A percentile compares a stretch with the other conserved stretches of the same genome.
Evolutionary conservation across 2,329 filamentous ascomycete genomes (phyloP).

Genomic region (Fusarium sp.): DNA sequence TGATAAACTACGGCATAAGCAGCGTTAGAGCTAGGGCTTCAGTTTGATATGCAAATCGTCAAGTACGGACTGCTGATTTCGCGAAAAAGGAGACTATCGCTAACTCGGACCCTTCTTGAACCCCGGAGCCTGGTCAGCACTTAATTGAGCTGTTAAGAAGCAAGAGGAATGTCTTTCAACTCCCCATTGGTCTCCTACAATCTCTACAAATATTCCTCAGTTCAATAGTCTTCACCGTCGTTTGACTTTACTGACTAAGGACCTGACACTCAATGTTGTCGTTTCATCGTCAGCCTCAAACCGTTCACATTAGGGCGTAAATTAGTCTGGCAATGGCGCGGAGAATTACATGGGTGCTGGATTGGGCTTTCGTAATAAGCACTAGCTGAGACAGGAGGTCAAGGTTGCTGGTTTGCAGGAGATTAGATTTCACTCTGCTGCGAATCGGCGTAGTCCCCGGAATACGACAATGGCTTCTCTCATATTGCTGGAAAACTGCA

Average conservation of each 20-base stretch:
- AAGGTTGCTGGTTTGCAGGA: constrained; percentile 4
- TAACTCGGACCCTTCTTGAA: not conserved
- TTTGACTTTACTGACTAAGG: constrained; percentile 9
- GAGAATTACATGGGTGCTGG: constrained; percentile 47
- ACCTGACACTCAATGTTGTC: constrained; percentile 3
- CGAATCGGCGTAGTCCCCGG: constrained; percentile 8
- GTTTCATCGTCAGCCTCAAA: constrained; percentile 33
- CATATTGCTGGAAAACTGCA: not conserved
- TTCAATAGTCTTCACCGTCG: not conserved
- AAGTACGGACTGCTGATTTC: not conserved
- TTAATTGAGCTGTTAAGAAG: not conserved
- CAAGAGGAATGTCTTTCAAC: not conserved
- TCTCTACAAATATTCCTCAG: not conserved
- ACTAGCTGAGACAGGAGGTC: constrained; percentile 13
- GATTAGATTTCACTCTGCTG: constrained; percentile 1
- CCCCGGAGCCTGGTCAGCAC: not conserved
- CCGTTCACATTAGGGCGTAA: constrained; percentile 6
- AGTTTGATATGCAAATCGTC: not conserved
- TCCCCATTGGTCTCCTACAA: not conserved
- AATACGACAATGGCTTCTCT: constrained; percentile 14
- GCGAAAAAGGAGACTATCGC: not conserved
- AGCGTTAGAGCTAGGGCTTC: not conserved
- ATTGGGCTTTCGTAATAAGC: constrained; percentile 15
- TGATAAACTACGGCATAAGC: not conserved
- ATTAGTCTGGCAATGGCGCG: constrained; percentile 39